Conservation (phyloP, 2,329 filamentous ascomycete genomes). For the Coleophoma cylindrospora region DNA sequence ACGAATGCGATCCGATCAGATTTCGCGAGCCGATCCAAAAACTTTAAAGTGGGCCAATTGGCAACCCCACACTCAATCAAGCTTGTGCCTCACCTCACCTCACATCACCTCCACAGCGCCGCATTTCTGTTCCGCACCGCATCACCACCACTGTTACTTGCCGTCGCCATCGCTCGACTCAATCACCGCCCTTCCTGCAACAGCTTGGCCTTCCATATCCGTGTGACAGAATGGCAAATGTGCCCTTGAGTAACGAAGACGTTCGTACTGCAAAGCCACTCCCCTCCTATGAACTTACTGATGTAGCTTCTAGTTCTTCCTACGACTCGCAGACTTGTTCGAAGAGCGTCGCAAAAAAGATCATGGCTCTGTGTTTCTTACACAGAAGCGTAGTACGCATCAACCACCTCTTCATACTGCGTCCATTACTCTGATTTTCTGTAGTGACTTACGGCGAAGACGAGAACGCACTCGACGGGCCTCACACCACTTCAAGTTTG, state of each 20-base stretch:
- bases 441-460: conserved; percentile 22
- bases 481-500: conserved; percentile 39
- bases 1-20: too few species aligned
- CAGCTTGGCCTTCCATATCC: conserved; percentile 6
- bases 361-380: conserved; percentile 69
- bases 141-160: too few species aligned
- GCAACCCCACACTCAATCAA: conserved; percentile 9
- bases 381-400: conserved; percentile 67
- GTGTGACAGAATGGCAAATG: conserved; percentile 33
- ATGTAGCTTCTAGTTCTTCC: conserved; percentile 61
- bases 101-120: too few species aligned
- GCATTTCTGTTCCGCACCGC: too few species aligned
- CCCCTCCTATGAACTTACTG: not conserved
- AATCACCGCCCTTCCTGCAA: not conserved
- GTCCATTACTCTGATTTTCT: conserved; percentile 5
- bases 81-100: too few species aligned
- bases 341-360: conserved; percentile 59
- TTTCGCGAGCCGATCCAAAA: not conserved
- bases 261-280: conserved; percentile 28
- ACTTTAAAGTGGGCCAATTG: conserved; percentile 3
- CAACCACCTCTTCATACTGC: conserved; percentile 1
- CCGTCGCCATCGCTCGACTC: too few species aligned
- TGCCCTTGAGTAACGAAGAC: conserved; percentile 57
- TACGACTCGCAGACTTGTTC: conserved; percentile 63
- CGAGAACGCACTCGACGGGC: conserved; percentile 13